Conservation (phyloP, 495 filamentous ascomycete genomes). For the Venustampulla echinocandica region DNA sequence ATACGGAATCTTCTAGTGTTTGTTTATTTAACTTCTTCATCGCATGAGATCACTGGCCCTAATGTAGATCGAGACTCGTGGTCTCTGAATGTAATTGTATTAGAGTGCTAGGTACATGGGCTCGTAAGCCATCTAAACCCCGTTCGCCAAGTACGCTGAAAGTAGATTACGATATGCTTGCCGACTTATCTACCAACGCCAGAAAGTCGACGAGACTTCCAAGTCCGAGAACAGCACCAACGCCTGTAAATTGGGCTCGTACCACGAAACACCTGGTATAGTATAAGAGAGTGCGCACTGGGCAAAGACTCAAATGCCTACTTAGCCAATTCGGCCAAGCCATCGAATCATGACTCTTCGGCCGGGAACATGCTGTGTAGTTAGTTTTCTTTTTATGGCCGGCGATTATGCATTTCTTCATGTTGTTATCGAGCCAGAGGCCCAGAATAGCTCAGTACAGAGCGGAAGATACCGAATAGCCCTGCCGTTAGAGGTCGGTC, state of each 20-base stretch:
- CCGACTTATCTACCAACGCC: not conserved
- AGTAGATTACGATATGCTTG: not conserved
- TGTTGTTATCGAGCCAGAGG: not conserved
- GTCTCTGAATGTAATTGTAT: conserved; percentile 21
- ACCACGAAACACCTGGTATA: conserved; percentile 5
- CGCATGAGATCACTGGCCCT: too few species aligned
- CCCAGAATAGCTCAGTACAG: not conserved
- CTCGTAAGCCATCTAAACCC: conserved; percentile 7
- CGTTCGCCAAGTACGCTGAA: conserved; percentile 10
- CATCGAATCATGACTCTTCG: not conserved
- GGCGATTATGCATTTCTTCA: not conserved
- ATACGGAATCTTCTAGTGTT: too few species aligned
- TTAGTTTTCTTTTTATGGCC: not conserved
- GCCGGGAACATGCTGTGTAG: not conserved
- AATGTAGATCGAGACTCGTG: conserved; percentile 14
- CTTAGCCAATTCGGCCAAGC: conserved; percentile 7
- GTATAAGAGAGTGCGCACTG: conserved; percentile 1
- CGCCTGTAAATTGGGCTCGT: conserved; percentile 3
- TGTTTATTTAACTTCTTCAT: too few species aligned
- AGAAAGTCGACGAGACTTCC: not conserved
- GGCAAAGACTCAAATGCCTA: conserved; percentile 5
- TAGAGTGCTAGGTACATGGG: conserved; percentile 12
- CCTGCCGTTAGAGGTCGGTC: conserved; percentile 23
- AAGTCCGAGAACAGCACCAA: not conserved
- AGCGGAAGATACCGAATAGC: conserved; percentile 2